Percentiles rank a stretch among this genome's conserved stretches.
Evolutionary conservation across 257 asterid species (phyloP).

Genomic region (Solanum chiquidenum): DNA sequence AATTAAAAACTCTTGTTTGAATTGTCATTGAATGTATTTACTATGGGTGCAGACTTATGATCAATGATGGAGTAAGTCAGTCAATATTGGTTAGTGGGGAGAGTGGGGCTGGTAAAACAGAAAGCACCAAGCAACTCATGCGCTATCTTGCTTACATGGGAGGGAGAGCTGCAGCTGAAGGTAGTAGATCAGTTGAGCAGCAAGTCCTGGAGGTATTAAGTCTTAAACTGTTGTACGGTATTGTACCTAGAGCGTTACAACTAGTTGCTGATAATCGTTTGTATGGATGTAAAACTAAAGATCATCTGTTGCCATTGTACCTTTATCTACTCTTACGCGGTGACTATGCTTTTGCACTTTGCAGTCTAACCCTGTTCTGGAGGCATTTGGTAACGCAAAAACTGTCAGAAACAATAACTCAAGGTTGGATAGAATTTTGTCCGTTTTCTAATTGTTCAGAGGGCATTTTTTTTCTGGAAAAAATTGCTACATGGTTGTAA

Average conservation of each 20-base stretch:
- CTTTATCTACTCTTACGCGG: neutral
- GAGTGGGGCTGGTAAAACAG: conserved; percentile 99
- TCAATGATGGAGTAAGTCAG: conserved; percentile 87
- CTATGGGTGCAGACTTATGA: conserved; percentile 72
- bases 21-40: neutral
- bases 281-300: neutral
- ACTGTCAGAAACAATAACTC: conserved; percentile 98
- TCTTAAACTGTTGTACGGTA: neutral
- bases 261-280: neutral
- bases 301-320: neutral
- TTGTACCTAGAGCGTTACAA: neutral
- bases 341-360: neutral
- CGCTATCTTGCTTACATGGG: conserved; percentile 99
- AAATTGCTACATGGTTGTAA: conserved; percentile 6
- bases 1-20: neutral
- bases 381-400: conserved; percentile 99
- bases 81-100: conserved; percentile 97
- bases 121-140: conserved; percentile 94
- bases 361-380: conserved; percentile 99
- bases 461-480: neutral
- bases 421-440: conserved; percentile 40
- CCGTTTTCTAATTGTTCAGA: neutral
- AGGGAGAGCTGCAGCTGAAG: conserved; percentile 78
- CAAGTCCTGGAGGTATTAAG: conserved; percentile 88
- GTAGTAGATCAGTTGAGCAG: conserved; percentile 93